phyloP scores from a whole-genome alignment of 768 basidiomycete species.

The Sistotremastrum niveocremeum region DNA sequence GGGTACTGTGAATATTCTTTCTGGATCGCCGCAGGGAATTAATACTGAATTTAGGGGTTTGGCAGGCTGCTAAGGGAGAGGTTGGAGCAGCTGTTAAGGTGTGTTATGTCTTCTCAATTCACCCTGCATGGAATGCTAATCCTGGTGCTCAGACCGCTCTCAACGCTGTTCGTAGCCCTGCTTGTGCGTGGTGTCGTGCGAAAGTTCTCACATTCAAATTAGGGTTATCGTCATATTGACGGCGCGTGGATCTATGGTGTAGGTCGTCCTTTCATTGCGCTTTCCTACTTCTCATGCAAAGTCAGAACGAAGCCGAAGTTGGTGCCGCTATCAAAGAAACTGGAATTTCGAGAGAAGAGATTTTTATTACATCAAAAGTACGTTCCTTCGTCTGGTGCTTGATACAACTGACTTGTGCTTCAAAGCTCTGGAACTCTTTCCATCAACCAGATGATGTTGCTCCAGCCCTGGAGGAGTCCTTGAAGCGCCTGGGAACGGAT shows the following conservation, averaged over 20 bases:
- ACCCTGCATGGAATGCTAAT: neutral
- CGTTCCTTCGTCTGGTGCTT: neutral
- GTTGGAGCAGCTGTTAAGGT: conserved; percentile 60
- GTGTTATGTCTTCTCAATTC: neutral
- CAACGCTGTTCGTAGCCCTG: conserved; percentile 19
- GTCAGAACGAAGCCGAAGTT: conserved; percentile 58
- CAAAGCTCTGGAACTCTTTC: conserved; percentile 59
- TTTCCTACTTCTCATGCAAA: neutral
- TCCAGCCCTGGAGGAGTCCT: conserved; percentile 48
- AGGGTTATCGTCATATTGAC: conserved; percentile 55
- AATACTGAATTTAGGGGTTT: conserved; percentile 33
- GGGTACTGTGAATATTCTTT: conserved; percentile 22
- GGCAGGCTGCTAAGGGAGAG: conserved; percentile 41
- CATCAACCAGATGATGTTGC: conserved; percentile 67
- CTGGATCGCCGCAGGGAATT: too few relatives aligned
- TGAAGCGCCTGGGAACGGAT: conserved; percentile 43
- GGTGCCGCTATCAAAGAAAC: conserved; percentile 48
- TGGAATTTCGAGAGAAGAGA: conserved; percentile 42
- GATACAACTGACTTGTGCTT: neutral
- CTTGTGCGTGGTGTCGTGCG: too few relatives aligned
- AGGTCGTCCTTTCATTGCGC: conserved; percentile 6
- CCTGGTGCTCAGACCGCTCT: conserved; percentile 33
- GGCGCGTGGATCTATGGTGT: conserved; percentile 61
- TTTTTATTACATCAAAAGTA: conserved; percentile 57
- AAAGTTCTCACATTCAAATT: too few relatives aligned